These are phyloP conservation scores for Xylaria sp. DNA, from an alignment of 2,329 filamentous ascomycete species.

Conservation along the genomic window DNA sequence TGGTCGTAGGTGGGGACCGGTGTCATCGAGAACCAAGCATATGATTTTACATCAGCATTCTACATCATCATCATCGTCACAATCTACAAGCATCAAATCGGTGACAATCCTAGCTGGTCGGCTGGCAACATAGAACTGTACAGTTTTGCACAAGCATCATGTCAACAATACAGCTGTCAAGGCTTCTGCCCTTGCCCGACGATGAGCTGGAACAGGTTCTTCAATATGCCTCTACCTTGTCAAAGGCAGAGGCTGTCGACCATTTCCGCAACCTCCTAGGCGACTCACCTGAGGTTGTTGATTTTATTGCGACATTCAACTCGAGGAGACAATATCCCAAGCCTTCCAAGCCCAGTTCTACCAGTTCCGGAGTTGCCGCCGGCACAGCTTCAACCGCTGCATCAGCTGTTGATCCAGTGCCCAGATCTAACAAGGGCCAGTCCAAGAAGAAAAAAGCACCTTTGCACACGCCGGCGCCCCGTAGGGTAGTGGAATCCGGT, in stretches of 20 bases:
- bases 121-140: not conserved
- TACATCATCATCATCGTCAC: not conserved
- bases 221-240: conserved; percentile 77
- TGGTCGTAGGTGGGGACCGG: not conserved
- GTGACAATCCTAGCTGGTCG: not conserved
- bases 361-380: conserved; percentile 20
- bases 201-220: conserved; percentile 84
- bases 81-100: not conserved
- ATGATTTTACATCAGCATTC: no score
- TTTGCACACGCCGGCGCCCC: conserved; percentile 68
- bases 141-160: conserved; percentile 43
- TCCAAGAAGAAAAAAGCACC: conserved; percentile 65
- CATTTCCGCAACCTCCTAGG: conserved; percentile 90
- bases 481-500: conserved; percentile 68
- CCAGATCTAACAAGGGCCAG: conserved; percentile 53
- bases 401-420: conserved; percentile 49
- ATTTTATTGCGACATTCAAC: conserved; percentile 85
- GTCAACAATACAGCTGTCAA: conserved; percentile 72
- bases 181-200: conserved; percentile 83
- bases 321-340: conserved; percentile 59
- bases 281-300: conserved; percentile 76
- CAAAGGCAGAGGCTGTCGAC: conserved; percentile 77
- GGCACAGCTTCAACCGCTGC: conserved; percentile 26
- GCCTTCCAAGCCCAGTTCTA: conserved; percentile 37
- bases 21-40: not conserved